Evolutionary conservation across 805 yeast species (phyloP).

Genomic region (Myxozyma monticola): DNA sequence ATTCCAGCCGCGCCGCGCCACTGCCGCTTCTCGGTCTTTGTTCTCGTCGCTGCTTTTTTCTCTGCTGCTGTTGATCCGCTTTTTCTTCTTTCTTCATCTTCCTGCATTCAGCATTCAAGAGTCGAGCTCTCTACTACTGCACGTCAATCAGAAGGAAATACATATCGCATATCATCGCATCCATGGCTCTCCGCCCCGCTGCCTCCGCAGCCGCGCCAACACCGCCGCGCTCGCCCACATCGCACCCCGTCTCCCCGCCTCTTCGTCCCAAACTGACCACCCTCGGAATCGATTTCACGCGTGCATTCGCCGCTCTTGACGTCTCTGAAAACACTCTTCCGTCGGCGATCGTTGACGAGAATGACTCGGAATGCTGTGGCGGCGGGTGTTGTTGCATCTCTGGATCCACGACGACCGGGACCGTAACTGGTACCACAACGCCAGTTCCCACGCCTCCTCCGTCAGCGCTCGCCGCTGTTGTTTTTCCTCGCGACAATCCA

Average conservation of each 20-base stretch:
- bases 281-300: slow-evolving; percentile 25
- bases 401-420: not conserved
- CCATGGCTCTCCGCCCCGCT: too few species aligned
- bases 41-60: too few species aligned
- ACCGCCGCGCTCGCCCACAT: slow-evolving; percentile 14
- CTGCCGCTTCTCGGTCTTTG: too few species aligned
- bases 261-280: slow-evolving; percentile 9
- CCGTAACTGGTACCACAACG: not conserved
- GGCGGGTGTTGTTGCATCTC: slow-evolving; percentile 11
- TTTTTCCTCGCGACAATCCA: slow-evolving; percentile 5
- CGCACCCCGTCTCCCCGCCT: slow-evolving; percentile 1
- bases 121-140: too few species aligned
- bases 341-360: not conserved
- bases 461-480: slow-evolving; percentile 5
- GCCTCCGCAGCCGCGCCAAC: too few species aligned
- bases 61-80: too few species aligned
- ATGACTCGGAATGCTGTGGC: slow-evolving; percentile 23
- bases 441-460: not conserved
- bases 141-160: too few species aligned
- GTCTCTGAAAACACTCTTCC: not conserved
- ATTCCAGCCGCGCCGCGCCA: too few species aligned
- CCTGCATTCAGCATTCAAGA: too few species aligned
- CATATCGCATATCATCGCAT: too few species aligned
- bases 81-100: too few species aligned
- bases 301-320: slow-evolving; percentile 15